Evolutionary conservation across 2,329 filamentous ascomycete species (phyloP).

Genomic region (Ampelomyces quisqualis): DNA sequence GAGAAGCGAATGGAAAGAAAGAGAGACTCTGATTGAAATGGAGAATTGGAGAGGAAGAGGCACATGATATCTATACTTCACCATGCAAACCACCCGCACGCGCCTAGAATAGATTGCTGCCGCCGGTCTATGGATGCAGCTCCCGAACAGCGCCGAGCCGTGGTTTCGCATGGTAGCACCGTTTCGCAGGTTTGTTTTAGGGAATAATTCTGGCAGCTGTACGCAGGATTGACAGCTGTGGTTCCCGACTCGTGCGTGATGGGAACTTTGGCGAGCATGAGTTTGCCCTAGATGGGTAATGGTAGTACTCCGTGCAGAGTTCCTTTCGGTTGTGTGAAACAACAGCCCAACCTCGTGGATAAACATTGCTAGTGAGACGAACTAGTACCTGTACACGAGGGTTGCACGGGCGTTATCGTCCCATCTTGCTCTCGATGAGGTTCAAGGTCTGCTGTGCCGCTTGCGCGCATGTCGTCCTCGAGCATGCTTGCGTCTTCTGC

Average conservation of each 20-base stretch:
- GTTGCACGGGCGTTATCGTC: conserved; percentile 21
- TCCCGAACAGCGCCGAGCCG: conserved; percentile 15
- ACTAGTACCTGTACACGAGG: conserved; percentile 18
- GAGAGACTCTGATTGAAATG: conserved; percentile 10
- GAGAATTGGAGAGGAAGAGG: neutral
- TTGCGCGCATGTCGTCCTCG: too few species aligned
- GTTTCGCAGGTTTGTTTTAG: conserved; percentile 16
- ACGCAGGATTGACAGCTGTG: conserved; percentile 10
- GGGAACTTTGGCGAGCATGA: conserved; percentile 1
- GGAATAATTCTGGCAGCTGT: neutral
- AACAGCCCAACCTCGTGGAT: conserved; percentile 19
- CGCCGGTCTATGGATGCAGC: conserved; percentile 1
- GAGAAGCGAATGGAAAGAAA: conserved; percentile 23
- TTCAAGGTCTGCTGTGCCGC: neutral
- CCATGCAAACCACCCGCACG: neutral
- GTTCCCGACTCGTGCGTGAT: conserved; percentile 10
- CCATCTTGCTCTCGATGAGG: conserved; percentile 4
- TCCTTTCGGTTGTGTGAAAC: conserved; percentile 13
- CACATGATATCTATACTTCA: conserved; percentile 3
- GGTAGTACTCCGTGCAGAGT: too few species aligned
- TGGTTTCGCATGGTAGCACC: conserved; percentile 14
- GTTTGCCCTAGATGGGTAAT: conserved; percentile 1
- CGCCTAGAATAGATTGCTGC: conserved; percentile 14
- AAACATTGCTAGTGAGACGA: conserved; percentile 14
- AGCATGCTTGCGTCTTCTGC: too few species aligned